Percentiles rank a stretch among this genome's conserved stretches.
Evolutionary conservation across 129 eudicot genomes (phyloP).

Genomic region (Flaveria bidentis): DNA sequence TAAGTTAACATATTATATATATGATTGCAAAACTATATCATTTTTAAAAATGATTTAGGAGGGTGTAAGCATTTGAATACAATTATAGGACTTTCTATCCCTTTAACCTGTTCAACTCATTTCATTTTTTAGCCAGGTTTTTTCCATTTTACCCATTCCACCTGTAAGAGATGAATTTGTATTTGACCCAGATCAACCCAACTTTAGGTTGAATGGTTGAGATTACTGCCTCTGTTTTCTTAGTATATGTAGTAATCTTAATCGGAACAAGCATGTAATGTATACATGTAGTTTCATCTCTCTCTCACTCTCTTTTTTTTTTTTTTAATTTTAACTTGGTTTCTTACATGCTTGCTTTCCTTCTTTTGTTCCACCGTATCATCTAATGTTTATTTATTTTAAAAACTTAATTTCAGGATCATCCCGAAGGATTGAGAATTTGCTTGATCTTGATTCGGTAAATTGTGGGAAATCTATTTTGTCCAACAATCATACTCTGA

Average conservation of each 20-base stretch:
- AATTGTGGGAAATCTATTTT: conserved; percentile 29
- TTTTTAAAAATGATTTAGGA: not conserved
- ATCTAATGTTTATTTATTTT: conserved; percentile 10
- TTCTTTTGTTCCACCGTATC: not conserved
- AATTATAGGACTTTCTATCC: not conserved
- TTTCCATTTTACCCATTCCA: not conserved
- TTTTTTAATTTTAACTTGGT: not conserved
- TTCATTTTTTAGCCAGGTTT: not conserved
- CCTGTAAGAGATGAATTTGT: not conserved
- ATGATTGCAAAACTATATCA: not conserved
- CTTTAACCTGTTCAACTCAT: not conserved
- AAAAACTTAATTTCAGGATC: conserved; percentile 50
- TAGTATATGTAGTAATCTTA: too few relatives aligned
- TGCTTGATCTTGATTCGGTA: conserved; percentile 57
- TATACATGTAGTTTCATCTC: not conserved
- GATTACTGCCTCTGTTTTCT: not conserved
- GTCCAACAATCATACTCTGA: conserved; percentile 17
- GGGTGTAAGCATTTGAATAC: conserved; percentile 1
- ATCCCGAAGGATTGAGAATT: conserved; percentile 54
- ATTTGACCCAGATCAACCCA: not conserved
- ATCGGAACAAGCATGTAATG: not conserved
- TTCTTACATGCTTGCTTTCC: not conserved
- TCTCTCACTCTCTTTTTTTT: too few relatives aligned
- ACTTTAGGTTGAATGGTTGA: not conserved
- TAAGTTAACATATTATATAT: not conserved